Percentiles rank a stretch among this genome's conserved stretches.
Evolutionary conservation across 78 protist genomes (phyloP).

Genomic region (Isochrysis galbana): DNA sequence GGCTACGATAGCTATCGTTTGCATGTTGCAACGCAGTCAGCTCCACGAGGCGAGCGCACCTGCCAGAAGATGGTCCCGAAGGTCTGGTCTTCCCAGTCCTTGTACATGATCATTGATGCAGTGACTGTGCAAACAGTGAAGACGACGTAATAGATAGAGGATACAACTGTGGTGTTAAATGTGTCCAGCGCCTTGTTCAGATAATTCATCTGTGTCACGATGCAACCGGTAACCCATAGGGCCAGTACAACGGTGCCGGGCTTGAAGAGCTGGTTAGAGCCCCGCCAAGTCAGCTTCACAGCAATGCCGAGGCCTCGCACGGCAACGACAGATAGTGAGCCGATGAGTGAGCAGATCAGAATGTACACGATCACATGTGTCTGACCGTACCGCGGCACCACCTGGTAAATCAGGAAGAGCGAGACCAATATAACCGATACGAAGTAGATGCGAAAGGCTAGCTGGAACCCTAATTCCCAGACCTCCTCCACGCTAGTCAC

Average conservation of each 20-base stretch:
- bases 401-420: not conserved
- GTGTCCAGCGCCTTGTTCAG: slow-evolving; percentile 40
- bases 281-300: not conserved
- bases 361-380: not conserved
- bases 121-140: slow-evolving; percentile 3
- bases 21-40: too few species aligned
- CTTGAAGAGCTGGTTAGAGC: not conserved
- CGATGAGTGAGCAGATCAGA: slow-evolving; percentile 27
- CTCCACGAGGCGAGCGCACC: too few species aligned
- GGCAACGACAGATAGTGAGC: slow-evolving; percentile 15
- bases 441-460: not conserved
- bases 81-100: not conserved
- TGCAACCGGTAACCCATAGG: not conserved
- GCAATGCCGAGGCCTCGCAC: not conserved
- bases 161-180: slow-evolving; percentile 14
- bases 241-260: not conserved
- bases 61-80: not conserved
- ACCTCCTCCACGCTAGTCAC: not conserved
- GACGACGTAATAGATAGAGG: slow-evolving; percentile 38
- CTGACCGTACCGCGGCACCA: slow-evolving; percentile 1
- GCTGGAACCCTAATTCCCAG: not conserved
- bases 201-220: slow-evolving; percentile 23
- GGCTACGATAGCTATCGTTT: too few species aligned
- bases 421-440: not conserved
- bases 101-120: slow-evolving; percentile 19